Percentiles rank a stretch among this genome's conserved stretches.
phyloP scores from a whole-genome alignment of 2,329 filamentous ascomycete species.

The Ophiognomonia clavigignenti-juglandacearum region DNA sequence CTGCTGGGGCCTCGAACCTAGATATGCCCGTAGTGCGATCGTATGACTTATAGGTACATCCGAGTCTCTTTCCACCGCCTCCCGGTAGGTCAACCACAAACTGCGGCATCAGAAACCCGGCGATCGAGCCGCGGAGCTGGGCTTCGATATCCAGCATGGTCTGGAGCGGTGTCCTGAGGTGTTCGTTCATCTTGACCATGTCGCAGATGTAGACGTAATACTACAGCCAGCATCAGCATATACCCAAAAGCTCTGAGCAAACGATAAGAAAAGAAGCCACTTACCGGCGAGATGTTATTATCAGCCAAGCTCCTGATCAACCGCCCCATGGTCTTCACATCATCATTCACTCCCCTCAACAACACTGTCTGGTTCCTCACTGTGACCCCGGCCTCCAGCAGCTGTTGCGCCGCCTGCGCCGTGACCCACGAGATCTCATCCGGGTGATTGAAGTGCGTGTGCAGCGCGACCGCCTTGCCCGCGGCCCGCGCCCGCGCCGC shows the following conservation, averaged over 20 bases:
- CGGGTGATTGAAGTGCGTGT: conserved; percentile 63
- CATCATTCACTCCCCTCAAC: conserved; percentile 55
- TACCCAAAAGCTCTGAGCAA: neutral
- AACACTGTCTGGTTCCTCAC: conserved; percentile 59
- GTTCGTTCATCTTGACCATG: conserved; percentile 56
- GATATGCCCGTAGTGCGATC: conserved; percentile 49
- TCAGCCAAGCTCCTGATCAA: conserved; percentile 51
- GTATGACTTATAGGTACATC: conserved; percentile 48
- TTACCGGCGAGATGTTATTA: conserved; percentile 52
- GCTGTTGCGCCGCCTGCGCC: conserved; percentile 41
- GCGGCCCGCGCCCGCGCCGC: conserved; percentile 43
- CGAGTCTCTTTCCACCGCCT: conserved; percentile 59
- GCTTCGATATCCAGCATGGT: conserved; percentile 55
- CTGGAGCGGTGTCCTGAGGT: conserved; percentile 56
- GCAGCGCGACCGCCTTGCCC: conserved; percentile 57
- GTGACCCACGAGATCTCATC: conserved; percentile 59
- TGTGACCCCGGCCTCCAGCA: conserved; percentile 46
- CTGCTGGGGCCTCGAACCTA: conserved; percentile 50
- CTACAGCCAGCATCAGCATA: conserved; percentile 25
- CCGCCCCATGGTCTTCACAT: conserved; percentile 43
- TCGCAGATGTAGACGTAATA: conserved; percentile 66
- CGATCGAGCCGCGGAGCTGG: conserved; percentile 53
- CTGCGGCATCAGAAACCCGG: conserved; percentile 57
- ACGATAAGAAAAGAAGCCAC: conserved; percentile 20
- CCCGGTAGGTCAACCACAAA: conserved; percentile 61